Percentiles rank a stretch among this genome's conserved stretches.
These are phyloP conservation scores for Leccinum fallax DNA, from an alignment of 1,284 basidiomycete genomes.

Conservation along the genomic window DNA sequence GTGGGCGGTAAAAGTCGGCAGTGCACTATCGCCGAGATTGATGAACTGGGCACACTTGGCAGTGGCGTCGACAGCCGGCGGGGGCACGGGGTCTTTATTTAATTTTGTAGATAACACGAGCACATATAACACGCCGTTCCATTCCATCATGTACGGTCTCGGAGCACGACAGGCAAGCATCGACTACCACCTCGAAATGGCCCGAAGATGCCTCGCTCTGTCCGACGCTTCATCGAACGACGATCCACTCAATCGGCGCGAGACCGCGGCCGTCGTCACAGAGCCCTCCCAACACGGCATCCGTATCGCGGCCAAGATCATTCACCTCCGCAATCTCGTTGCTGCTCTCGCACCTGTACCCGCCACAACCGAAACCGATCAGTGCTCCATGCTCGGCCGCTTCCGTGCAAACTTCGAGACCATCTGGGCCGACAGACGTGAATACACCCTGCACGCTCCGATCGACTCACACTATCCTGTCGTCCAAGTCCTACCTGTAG, in stretches of 20 bases:
- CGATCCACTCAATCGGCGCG: not conserved
- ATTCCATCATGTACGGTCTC: slow-evolving; percentile 15
- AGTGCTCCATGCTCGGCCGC: slow-evolving; percentile 20
- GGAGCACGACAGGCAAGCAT: slow-evolving; percentile 24
- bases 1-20: not conserved
- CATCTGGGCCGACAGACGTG: slow-evolving; percentile 25
- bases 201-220: slow-evolving; percentile 20
- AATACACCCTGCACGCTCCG: slow-evolving; percentile 3
- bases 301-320: slow-evolving; percentile 29
- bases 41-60: no score
- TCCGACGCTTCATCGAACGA: slow-evolving; percentile 8
- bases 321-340: slow-evolving; percentile 22
- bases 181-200: slow-evolving; percentile 24
- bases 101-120: not conserved
- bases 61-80: slow-evolving; percentile 8
- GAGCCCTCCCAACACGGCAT: slow-evolving; percentile 13
- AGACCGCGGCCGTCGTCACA: not conserved
- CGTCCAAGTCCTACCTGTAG: not conserved
- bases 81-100: not conserved
- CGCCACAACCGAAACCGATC: slow-evolving; percentile 26
- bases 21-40: not conserved
- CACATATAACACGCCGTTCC: not conserved
- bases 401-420: slow-evolving; percentile 24
- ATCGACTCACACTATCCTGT: slow-evolving; percentile 5
- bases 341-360: slow-evolving; percentile 28